Conservation (phyloP, 805 yeast genomes). For the Allodekkera sacchari region DNA sequence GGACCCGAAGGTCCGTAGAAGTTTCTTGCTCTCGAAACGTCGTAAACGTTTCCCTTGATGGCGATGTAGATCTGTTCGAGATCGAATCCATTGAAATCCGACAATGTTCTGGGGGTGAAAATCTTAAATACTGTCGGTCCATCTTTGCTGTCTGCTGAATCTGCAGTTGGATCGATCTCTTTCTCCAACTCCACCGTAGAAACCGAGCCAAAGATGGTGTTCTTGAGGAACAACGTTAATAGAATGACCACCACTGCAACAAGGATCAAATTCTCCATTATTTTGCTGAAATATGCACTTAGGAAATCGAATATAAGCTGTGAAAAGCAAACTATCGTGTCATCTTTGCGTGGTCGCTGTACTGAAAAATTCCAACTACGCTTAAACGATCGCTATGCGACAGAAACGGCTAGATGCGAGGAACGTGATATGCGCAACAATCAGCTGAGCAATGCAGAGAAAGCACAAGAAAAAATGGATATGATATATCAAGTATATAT, state of each 20-base stretch:
- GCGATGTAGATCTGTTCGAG: constrained; percentile 77
- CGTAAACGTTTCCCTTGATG: constrained; percentile 80
- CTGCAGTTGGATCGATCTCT: constrained; percentile 19
- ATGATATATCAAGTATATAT: no score
- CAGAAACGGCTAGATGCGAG: no score
- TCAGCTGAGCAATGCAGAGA: no score
- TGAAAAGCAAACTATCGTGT: no score
- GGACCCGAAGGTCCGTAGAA: constrained; percentile 97
- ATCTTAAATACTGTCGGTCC: constrained; percentile 26
- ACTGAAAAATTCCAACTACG: no score
- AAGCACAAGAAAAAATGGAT: no score
- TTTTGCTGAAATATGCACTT: no score
- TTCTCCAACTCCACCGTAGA: constrained; percentile 12
- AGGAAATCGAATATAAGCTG: no score
- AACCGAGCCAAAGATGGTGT: constrained; percentile 14
- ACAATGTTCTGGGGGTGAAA: constrained; percentile 70
- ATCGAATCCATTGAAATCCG: constrained; percentile 73
- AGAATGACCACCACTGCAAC: constrained; percentile 16
- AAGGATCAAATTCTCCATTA: constrained; percentile 20
- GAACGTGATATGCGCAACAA: no score
- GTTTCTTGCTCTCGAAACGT: constrained; percentile 68
- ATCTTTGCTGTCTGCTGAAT: constrained; percentile 5
- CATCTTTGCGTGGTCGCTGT: no score
- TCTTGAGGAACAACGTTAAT: constrained; percentile 15
- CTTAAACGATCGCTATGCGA: no score